These are phyloP conservation scores for Coffea canephora DNA, from an alignment of 257 asterid genomes.

Conservation along the genomic window DNA sequence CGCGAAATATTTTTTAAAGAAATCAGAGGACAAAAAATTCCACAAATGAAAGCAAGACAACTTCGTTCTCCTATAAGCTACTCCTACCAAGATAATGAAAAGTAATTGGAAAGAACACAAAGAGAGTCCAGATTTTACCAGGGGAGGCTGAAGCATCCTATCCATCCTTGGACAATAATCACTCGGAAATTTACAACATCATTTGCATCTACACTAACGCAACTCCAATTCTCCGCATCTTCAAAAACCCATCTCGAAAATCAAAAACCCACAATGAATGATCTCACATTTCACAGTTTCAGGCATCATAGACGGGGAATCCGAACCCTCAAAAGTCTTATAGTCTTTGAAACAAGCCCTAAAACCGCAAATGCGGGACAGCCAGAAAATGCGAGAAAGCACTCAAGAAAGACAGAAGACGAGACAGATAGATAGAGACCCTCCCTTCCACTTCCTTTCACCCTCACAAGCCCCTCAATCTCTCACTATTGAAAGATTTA, in stretches of 20 bases:
- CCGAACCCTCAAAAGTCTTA: conserved; percentile 24
- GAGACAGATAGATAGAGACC: conserved; percentile 27
- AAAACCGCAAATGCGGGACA: conserved; percentile 51
- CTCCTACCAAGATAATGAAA: background rate
- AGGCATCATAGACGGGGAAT: conserved; percentile 9
- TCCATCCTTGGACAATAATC: conserved; percentile 40
- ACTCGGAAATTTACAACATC: conserved; percentile 18
- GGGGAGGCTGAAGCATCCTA: conserved; percentile 61
- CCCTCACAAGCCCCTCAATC: conserved; percentile 6
- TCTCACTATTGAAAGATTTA: conserved; percentile 37
- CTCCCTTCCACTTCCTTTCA: background rate
- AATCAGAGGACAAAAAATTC: background rate
- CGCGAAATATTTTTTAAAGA: background rate
- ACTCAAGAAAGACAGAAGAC: conserved; percentile 29
- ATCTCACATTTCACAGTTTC: conserved; percentile 18
- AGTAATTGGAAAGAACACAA: background rate
- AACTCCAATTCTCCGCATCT: conserved; percentile 3
- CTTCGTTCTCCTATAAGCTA: background rate
- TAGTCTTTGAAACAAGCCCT: conserved; percentile 31
- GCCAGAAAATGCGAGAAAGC: conserved; percentile 41
- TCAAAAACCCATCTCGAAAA: conserved; percentile 24
- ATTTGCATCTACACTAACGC: conserved; percentile 21
- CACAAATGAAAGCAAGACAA: background rate
- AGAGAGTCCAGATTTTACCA: conserved; percentile 35
- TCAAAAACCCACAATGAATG: conserved; percentile 23